phyloP scores from a whole-genome alignment of 2,329 filamentous ascomycete genomes.

The Dactylellina parvicollis region DNA sequence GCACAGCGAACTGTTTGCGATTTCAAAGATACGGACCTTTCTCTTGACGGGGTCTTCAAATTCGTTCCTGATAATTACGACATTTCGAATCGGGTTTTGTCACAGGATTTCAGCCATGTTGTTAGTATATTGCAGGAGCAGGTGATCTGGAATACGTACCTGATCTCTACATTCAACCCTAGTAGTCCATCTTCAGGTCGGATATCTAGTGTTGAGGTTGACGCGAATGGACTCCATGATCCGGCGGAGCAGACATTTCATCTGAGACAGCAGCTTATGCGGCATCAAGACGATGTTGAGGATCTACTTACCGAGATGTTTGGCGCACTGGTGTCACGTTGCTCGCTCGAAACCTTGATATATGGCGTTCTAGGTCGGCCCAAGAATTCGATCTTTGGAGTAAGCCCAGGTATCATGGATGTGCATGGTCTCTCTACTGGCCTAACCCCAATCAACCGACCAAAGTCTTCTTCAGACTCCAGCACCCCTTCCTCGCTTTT shows the following conservation, averaged over 20 bases:
- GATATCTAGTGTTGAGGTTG: slow-evolving; percentile 39
- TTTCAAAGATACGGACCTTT: slow-evolving; percentile 20
- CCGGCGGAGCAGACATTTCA: slow-evolving; percentile 21
- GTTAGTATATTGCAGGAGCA: slow-evolving; percentile 41
- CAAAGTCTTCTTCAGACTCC: slow-evolving; percentile 40
- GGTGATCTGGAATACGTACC: slow-evolving; percentile 48
- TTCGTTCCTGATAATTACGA: slow-evolving; percentile 47
- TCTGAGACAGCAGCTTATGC: slow-evolving; percentile 20
- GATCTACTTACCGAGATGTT: slow-evolving; percentile 37
- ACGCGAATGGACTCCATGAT: slow-evolving; percentile 32
- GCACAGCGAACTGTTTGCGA: slow-evolving; percentile 38
- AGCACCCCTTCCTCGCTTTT: slow-evolving; percentile 63
- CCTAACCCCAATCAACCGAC: slow-evolving; percentile 39
- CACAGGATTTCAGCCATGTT: slow-evolving; percentile 43
- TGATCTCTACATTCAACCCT: slow-evolving; percentile 31
- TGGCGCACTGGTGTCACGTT: slow-evolving; percentile 28
- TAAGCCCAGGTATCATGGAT: slow-evolving; percentile 43
- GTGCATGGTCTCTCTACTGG: slow-evolving; percentile 23
- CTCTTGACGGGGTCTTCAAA: slow-evolving; percentile 38
- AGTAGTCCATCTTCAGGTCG: slow-evolving; percentile 19
- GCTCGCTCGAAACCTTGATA: slow-evolving; percentile 39
- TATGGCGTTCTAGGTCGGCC: slow-evolving; percentile 35
- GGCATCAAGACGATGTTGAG: slow-evolving; percentile 41
- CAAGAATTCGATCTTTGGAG: slow-evolving; percentile 37
- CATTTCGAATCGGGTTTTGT: slow-evolving; percentile 29